A percentile compares a stretch with the other conserved stretches of the same genome.
These are phyloP conservation scores for Arachis hypogaea DNA, from an alignment of 306 rosid species.

Conservation along the genomic window DNA sequence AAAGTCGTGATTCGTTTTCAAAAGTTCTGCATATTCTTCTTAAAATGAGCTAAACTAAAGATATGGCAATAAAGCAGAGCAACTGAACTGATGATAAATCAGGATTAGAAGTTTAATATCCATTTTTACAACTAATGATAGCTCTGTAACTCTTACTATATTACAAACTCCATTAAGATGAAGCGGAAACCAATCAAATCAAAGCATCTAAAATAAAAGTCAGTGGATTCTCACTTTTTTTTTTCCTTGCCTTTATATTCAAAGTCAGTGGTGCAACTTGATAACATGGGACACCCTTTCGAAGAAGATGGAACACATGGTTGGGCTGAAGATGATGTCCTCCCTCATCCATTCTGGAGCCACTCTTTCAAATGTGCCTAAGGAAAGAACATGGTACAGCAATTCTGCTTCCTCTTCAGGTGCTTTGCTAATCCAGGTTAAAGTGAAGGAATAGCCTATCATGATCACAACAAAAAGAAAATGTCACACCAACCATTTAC, in stretches of 20 bases:
- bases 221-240: background rate
- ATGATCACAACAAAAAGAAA: slow-evolving; percentile 34
- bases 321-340: slow-evolving; percentile 76
- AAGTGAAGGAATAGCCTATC: slow-evolving; percentile 80
- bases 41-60: no score
- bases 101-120: background rate
- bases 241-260: no score
- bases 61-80: background rate
- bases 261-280: slow-evolving; percentile 45
- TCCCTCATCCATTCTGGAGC: slow-evolving; percentile 98
- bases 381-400: slow-evolving; percentile 59
- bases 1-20: no score
- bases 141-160: background rate
- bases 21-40: no score
- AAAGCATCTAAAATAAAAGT: background rate
- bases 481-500: slow-evolving; percentile 1
- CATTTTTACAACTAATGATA: background rate
- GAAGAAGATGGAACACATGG: slow-evolving; percentile 81
- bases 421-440: slow-evolving; percentile 63
- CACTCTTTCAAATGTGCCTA: slow-evolving; percentile 83
- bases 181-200: background rate
- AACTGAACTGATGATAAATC: background rate
- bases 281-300: slow-evolving; percentile 68
- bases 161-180: background rate
- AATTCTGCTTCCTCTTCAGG: slow-evolving; percentile 64